Conservation (phyloP, 805 yeast species). For the Dipodascus albidus region DNA sequence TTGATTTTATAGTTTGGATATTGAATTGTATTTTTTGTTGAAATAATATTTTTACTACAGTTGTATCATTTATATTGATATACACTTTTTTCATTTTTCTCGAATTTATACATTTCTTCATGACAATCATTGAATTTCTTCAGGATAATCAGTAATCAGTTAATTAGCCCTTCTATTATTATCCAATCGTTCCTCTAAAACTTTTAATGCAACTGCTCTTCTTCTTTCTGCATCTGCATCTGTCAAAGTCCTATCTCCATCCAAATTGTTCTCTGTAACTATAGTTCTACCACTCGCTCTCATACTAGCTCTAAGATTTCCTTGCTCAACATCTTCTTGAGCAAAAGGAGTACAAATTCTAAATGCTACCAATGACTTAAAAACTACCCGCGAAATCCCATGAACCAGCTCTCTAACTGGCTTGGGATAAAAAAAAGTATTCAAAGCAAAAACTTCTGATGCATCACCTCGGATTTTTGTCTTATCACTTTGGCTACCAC, state of each 20-base stretch:
- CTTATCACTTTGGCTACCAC: slow-evolving; percentile 8
- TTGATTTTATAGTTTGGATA: no score
- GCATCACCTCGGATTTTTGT: slow-evolving; percentile 66
- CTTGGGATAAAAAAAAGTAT: slow-evolving; percentile 68
- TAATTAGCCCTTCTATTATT: slow-evolving; percentile 15
- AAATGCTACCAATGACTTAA: slow-evolving; percentile 30
- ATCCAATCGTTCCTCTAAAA: slow-evolving; percentile 20
- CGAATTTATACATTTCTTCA: slow-evolving; percentile 50
- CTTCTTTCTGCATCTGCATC: slow-evolving; percentile 24
- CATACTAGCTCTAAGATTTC: slow-evolving; percentile 60
- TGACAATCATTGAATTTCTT: slow-evolving; percentile 37
- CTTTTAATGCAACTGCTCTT: slow-evolving; percentile 24
- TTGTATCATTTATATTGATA: slow-evolving; percentile 58
- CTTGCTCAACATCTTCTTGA: slow-evolving; percentile 57
- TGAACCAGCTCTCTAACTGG: slow-evolving; percentile 39
- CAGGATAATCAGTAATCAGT: no score
- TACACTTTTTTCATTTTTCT: slow-evolving; percentile 76
- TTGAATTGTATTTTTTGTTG: no score
- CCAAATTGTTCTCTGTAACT: not conserved
- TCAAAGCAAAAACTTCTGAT: slow-evolving; percentile 74
- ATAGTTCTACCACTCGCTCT: slow-evolving; percentile 21
- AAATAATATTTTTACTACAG: slow-evolving; percentile 23
- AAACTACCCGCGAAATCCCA: slow-evolving; percentile 37
- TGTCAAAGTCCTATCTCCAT: not conserved
- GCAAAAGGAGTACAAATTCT: slow-evolving; percentile 52